phyloP scores from a whole-genome alignment of 2,329 filamentous ascomycete genomes.

The Tolypocladium guangdongense region DNA sequence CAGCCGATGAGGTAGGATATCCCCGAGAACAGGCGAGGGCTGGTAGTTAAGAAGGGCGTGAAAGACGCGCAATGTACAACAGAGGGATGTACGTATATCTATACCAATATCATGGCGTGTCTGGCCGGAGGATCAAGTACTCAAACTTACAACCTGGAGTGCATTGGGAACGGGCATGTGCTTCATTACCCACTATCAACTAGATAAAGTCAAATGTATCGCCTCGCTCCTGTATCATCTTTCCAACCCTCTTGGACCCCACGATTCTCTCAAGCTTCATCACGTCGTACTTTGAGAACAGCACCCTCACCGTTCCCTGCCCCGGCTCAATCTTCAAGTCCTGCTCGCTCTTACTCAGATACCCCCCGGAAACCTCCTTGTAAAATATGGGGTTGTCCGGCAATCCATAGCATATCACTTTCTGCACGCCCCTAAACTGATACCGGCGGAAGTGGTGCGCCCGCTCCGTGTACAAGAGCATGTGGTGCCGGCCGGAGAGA shows the following conservation, averaged over 20 bases:
- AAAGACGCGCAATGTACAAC: conserved; percentile 3
- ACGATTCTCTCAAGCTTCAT: conserved; percentile 83
- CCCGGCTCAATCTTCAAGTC: conserved; percentile 43
- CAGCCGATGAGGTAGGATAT: conserved; percentile 2
- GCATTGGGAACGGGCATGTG: background rate
- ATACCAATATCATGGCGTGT: conserved; percentile 1
- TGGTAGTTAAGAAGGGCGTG: background rate
- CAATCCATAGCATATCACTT: conserved; percentile 80
- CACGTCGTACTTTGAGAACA: conserved; percentile 85
- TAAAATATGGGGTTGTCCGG: conserved; percentile 85
- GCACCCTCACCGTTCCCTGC: conserved; percentile 45
- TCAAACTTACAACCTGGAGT: background rate
- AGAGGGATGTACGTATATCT: background rate
- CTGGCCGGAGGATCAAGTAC: background rate
- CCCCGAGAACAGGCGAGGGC: background rate
- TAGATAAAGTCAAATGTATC: conserved; percentile 96
- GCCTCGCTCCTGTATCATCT: conserved; percentile 72
- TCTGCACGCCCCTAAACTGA: conserved; percentile 66
- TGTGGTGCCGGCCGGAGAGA: conserved; percentile 65
- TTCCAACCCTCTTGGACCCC: conserved; percentile 67
- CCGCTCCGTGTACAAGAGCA: conserved; percentile 85
- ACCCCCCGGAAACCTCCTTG: conserved; percentile 61
- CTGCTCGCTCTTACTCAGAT: conserved; percentile 48
- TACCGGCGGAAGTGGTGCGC: conserved; percentile 97
- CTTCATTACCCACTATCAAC: conserved; percentile 2